A percentile compares a stretch with the other conserved stretches of the same genome.
phyloP scores from a whole-genome alignment of 805 yeast genomes.

The Metschnikowia gelsemii region DNA sequence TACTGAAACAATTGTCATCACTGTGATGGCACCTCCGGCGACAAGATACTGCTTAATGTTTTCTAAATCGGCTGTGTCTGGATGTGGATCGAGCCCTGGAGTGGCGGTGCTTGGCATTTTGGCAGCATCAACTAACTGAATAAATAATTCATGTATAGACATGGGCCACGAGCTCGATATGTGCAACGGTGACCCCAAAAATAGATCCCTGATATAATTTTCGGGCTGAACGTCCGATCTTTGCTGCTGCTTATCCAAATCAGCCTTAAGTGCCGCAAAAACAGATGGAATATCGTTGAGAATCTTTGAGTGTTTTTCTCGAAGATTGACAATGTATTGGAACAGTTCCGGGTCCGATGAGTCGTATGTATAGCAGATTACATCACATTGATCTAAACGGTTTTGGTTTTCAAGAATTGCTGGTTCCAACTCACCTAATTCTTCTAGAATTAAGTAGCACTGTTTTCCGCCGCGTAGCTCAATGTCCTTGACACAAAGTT shows the following conservation, averaged over 20 bases:
- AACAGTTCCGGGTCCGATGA: conserved; percentile 96
- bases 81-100: conserved; percentile 62
- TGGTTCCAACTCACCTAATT: conserved; percentile 81
- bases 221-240: conserved; percentile 86
- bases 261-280: conserved; percentile 92
- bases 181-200: conserved; percentile 80
- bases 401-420: conserved; percentile 71
- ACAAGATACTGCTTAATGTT: conserved; percentile 53
- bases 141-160: conserved; percentile 78
- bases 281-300: conserved; percentile 73
- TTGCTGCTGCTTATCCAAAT: conserved; percentile 93
- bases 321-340: conserved; percentile 71
- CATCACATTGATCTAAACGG: conserved; percentile 83
- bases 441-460: conserved; percentile 87
- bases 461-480: conserved; percentile 95
- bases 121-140: conserved; percentile 87
- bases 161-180: conserved; percentile 89
- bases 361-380: conserved; percentile 84
- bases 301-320: conserved; percentile 55
- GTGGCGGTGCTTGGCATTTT: conserved; percentile 75
- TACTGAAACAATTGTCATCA: conserved; percentile 59
- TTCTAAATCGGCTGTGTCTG: conserved; percentile 54
- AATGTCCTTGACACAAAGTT: conserved; percentile 85
- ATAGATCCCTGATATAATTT: conserved; percentile 65
- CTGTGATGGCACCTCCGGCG: conserved; percentile 68